Evolutionary conservation across 2,329 filamentous ascomycete genomes (phyloP), one percentile per base, ranked within the genome.

Genomic region (Neoarthrinium moseri): DNA sequence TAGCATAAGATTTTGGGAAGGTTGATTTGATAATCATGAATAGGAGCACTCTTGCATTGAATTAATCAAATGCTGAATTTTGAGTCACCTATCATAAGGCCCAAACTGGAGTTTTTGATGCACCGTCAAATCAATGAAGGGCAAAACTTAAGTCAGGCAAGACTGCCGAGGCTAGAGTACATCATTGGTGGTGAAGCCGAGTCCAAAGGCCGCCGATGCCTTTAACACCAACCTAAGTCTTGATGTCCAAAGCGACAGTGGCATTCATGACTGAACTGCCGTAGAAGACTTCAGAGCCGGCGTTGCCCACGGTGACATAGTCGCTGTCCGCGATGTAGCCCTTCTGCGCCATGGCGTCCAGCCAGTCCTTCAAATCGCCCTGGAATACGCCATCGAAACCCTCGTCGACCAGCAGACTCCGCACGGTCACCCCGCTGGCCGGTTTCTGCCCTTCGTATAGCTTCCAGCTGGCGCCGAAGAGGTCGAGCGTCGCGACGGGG

Each of bases 371-470:
- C 13, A 34, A 34, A 12, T 12, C 32, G 32, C 13, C 32, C n/a
- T 34, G 38, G 48, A 56, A 58, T 13, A 30, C 48, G 33, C 55
- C 54, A 13, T 51, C 40, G 44, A 52, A 54, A 24, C 49, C 38
- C 29, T 41, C 27, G 27, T 52, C 51, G 27, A 45, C 46, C 20
- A 58, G 47, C 51, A 54, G 36, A 42, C 50, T 55, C 5, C 51
- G 48, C 3, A 58, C 55, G 2, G 49, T 56, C 13, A 58, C 51
- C 39, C 55, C 54, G 37, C 33, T 56, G 37, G 12, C 47, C 2
- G 51, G 49, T 44, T 56, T 58, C 47, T 48, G 21, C 43, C 55
- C 55, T 36, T 55, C 49, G 47, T 58, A 58, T 10, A 58, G 46
- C 38, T 47, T 49, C 52, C 53, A 58, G 42, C 38, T 40, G 5